Percentiles rank a stretch among this genome's conserved stretches.
Conservation (phyloP, 768 basidiomycete species). For the Boletus vinaceobasis region DNA sequence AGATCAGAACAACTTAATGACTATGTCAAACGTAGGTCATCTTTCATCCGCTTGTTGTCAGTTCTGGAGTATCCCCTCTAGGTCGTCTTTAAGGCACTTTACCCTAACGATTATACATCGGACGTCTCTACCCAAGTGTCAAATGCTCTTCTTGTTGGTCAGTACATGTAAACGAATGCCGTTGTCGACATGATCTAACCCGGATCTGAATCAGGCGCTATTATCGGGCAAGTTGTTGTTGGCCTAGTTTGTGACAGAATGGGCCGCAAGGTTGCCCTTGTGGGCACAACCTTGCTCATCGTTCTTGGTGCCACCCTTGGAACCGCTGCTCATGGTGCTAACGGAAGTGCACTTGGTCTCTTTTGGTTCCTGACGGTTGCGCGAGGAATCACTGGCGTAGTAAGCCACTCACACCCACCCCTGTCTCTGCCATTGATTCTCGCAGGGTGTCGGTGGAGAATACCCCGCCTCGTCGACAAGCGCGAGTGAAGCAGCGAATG, state of each 20-base stretch:
- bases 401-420: slow-evolving; percentile 27
- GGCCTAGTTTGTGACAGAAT: slow-evolving; percentile 70
- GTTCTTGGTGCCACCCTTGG: slow-evolving; percentile 65
- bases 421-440: slow-evolving; percentile 1
- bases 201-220: slow-evolving; percentile 42
- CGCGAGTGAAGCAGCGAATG: slow-evolving; percentile 72
- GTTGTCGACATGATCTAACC: slow-evolving; percentile 1
- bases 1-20: slow-evolving; percentile 74
- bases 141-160: slow-evolving; percentile 68
- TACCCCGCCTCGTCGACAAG: slow-evolving; percentile 71
- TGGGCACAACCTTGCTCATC: slow-evolving; percentile 64
- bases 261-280: slow-evolving; percentile 74
- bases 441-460: slow-evolving; percentile 70
- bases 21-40: slow-evolving; percentile 54
- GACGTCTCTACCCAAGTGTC: slow-evolving; percentile 64
- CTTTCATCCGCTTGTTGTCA: not conserved
- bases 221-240: slow-evolving; percentile 58
- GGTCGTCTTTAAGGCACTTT: slow-evolving; percentile 65
- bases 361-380: slow-evolving; percentile 77
- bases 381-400: slow-evolving; percentile 66
- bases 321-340: slow-evolving; percentile 63
- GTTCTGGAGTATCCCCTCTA: slow-evolving; percentile 25
- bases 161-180: slow-evolving; percentile 15
- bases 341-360: slow-evolving; percentile 53
- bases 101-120: slow-evolving; percentile 60